Evolutionary conservation across 495 filamentous ascomycete genomes (phyloP).

Genomic region (Coniosporium apollinis): DNA sequence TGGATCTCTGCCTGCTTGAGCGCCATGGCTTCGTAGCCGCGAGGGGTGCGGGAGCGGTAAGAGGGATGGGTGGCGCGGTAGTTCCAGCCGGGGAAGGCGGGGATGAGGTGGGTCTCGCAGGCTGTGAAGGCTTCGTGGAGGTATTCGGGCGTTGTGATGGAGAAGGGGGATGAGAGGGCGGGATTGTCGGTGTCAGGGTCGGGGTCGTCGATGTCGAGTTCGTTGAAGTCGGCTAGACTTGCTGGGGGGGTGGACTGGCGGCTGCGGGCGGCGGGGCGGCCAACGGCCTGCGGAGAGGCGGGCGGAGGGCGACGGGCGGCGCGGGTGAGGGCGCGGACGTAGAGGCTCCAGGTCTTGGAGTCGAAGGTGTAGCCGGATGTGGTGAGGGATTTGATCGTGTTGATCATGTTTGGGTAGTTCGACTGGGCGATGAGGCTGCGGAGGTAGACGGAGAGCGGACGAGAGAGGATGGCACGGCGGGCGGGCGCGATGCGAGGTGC

Average conservation of each 20-base stretch:
- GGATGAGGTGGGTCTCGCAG: slow-evolving; percentile 61
- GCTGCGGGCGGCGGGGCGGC: too few species aligned
- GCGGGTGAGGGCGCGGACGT: slow-evolving; percentile 32
- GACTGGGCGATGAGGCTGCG: slow-evolving; percentile 31
- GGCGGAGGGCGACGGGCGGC: slow-evolving; percentile 11
- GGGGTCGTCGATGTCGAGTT: too few species aligned
- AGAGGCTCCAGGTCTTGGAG: slow-evolving; percentile 43
- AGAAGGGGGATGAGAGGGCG: too few species aligned
- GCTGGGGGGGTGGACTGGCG: too few species aligned
- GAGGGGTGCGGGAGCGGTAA: slow-evolving; percentile 2
- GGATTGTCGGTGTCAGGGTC: too few species aligned
- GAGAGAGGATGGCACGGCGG: slow-evolving; percentile 41
- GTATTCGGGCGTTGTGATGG: slow-evolving; percentile 14
- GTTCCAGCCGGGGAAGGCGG: slow-evolving; percentile 54
- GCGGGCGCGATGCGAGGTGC: slow-evolving; percentile 28
- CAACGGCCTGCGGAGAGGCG: too few species aligned
- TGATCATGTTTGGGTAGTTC: slow-evolving; percentile 30
- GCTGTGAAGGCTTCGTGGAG: slow-evolving; percentile 39
- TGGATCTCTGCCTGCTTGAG: slow-evolving; percentile 22
- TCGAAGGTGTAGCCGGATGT: slow-evolving; percentile 50
- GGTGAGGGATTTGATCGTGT: slow-evolving; percentile 34
- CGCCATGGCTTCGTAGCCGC: slow-evolving; percentile 18
- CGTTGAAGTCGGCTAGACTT: too few species aligned
- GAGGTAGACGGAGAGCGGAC: slow-evolving; percentile 44
- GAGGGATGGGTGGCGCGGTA: neutral